These are phyloP conservation scores for Coleophoma cylindrospora DNA, from an alignment of 2,329 filamentous ascomycete species.

Conservation along the genomic window DNA sequence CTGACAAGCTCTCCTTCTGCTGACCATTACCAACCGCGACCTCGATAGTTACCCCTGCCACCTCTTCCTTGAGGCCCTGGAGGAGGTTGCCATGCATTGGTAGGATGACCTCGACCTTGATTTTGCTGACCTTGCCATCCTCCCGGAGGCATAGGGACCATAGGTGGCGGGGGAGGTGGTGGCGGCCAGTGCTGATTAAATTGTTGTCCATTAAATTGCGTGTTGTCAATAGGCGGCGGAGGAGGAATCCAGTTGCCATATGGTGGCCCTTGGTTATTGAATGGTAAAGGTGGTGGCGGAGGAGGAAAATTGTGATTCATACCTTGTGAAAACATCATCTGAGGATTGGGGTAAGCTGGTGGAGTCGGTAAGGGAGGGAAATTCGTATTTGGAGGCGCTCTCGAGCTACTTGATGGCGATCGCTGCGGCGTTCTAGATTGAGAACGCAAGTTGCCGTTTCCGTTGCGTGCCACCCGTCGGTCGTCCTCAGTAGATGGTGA, in stretches of 20 bases:
- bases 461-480: background rate
- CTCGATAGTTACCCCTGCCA: conserved; percentile 21
- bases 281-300: conserved; percentile 11
- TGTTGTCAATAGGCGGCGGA: conserved; percentile 14
- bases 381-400: background rate
- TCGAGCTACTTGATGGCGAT: background rate
- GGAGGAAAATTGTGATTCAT: background rate
- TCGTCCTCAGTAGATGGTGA: conserved; percentile 17
- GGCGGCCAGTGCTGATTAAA: conserved; percentile 11
- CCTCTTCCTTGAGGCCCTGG: conserved; percentile 10
- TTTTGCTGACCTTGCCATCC: conserved; percentile 18
- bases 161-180: conserved; percentile 11
- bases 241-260: conserved; percentile 14
- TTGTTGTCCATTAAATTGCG: conserved; percentile 12
- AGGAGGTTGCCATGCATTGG: conserved; percentile 4
- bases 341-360: conserved; percentile 3
- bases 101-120: conserved; percentile 14
- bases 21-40: conserved; percentile 16
- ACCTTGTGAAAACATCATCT: background rate
- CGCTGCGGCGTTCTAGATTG: conserved; percentile 8
- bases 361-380: conserved; percentile 5
- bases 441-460: conserved; percentile 5
- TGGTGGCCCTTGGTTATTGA: conserved; percentile 10
- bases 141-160: conserved; percentile 13
- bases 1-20: background rate